Conservation (phyloP, 2,329 filamentous ascomycete genomes). For the Neodidymelliopsis sp. region DNA sequence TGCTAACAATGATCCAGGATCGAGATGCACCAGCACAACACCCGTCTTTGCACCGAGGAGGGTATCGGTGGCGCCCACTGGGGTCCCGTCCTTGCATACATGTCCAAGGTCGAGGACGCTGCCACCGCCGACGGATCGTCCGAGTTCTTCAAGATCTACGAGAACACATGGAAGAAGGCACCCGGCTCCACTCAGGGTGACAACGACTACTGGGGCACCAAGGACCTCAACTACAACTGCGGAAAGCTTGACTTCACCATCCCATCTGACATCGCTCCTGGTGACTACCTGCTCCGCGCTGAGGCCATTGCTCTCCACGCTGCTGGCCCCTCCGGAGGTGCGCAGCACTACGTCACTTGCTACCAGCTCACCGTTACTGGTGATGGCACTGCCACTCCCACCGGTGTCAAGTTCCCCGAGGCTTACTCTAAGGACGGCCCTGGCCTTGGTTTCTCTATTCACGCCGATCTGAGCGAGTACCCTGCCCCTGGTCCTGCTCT, state of each 20-base stretch:
- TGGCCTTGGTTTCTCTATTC: constrained; percentile 55
- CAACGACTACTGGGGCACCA: constrained; percentile 51
- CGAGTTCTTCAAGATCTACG: constrained; percentile 59
- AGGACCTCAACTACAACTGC: constrained; percentile 53
- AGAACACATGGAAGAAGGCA: constrained; percentile 49
- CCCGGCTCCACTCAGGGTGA: constrained; percentile 49
- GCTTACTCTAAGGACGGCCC: constrained; percentile 51
- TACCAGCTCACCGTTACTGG: constrained; percentile 53
- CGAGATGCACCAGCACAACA: constrained; percentile 42
- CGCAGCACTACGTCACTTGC: constrained; percentile 57
- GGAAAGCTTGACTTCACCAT: constrained; percentile 43
- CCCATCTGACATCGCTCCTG: constrained; percentile 51
- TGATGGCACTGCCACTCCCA: constrained; percentile 43
- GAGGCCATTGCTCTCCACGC: constrained; percentile 58
- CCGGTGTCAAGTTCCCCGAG: constrained; percentile 57
- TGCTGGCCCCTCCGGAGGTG: constrained; percentile 47
- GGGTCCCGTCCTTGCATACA: constrained; percentile 63
- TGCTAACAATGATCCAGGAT: constrained; percentile 14
- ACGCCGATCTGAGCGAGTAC: constrained; percentile 48
- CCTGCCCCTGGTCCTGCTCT: constrained; percentile 50
- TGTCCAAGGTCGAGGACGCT: constrained; percentile 51
- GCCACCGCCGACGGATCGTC: constrained; percentile 55
- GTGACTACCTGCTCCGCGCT: constrained; percentile 55
- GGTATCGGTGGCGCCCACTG: constrained; percentile 53
- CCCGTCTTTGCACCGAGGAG: constrained; percentile 32